These are phyloP conservation scores for Backusella parvicylindrica DNA, from an alignment of 192 early-diverging fungal species.

Conservation along the genomic window DNA sequence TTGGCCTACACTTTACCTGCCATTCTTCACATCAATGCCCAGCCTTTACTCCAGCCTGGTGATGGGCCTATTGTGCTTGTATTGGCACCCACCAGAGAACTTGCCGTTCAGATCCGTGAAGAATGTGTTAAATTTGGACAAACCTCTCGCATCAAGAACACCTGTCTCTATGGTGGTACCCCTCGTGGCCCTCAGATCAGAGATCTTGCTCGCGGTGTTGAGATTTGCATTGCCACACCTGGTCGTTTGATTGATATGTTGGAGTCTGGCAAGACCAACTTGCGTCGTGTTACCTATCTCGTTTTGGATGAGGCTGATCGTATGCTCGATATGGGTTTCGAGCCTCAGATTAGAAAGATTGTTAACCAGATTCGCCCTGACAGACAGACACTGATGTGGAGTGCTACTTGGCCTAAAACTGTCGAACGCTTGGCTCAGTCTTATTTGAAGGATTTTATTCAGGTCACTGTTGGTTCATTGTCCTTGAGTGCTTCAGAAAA, in stretches of 20 bases:
- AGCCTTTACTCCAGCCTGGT: slow-evolving; percentile 85
- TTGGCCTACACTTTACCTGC: slow-evolving; percentile 92
- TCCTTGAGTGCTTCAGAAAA: slow-evolving; percentile 91
- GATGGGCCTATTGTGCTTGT: slow-evolving; percentile 97
- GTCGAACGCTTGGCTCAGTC: slow-evolving; percentile 90
- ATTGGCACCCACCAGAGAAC: slow-evolving; percentile 94
- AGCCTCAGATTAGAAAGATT: slow-evolving; percentile 97
- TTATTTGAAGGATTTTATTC: slow-evolving; percentile 91
- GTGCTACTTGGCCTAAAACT: slow-evolving; percentile 98
- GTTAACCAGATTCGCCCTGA: slow-evolving; percentile 97
- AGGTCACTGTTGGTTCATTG: slow-evolving; percentile 94
- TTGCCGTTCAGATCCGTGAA: slow-evolving; percentile 95
- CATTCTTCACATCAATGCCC: slow-evolving; percentile 98
- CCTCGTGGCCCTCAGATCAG: slow-evolving; percentile 87
- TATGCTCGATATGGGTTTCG: slow-evolving; percentile 99
- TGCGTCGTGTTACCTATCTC: slow-evolving; percentile 92
- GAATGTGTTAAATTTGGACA: slow-evolving; percentile 93
- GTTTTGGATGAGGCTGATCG: slow-evolving; percentile 99
- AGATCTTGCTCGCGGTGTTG: slow-evolving; percentile 75
- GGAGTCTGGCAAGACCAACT: slow-evolving; percentile 81
- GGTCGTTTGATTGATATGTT: slow-evolving; percentile 98
- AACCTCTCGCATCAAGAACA: slow-evolving; percentile 87
- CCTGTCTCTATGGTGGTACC: slow-evolving; percentile 95
- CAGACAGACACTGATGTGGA: slow-evolving; percentile 99
- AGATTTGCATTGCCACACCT: slow-evolving; percentile 97